phyloP scores from a whole-genome alignment of 225 moss, liverwort and hornwort genomes.

The Polytrichum commune region DNA sequence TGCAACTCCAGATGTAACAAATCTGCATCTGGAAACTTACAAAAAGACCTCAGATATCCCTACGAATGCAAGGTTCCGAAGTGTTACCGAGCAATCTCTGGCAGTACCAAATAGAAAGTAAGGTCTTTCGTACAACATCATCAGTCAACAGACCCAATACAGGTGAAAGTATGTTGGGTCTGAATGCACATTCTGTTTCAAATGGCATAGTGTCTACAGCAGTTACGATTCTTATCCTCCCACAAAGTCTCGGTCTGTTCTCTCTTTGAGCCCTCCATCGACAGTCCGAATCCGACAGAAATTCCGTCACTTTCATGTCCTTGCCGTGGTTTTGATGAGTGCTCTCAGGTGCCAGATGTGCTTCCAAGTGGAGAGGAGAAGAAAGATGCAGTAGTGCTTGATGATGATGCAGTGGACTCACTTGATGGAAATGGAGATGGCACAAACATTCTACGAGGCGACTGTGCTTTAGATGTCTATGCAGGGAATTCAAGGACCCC shows the following conservation, averaged over 20 bases:
- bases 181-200: conserved; percentile 14
- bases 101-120: too few relatives aligned
- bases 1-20: too few relatives aligned
- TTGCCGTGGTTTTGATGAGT: neutral
- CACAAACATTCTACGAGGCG: conserved; percentile 81
- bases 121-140: too few relatives aligned
- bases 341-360: conserved; percentile 69
- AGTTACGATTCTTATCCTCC: conserved; percentile 10
- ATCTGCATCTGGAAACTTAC: too few relatives aligned
- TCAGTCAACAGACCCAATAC: neutral
- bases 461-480: conserved; percentile 67
- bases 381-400: conserved; percentile 86
- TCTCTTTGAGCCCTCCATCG: too few relatives aligned
- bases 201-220: conserved; percentile 6
- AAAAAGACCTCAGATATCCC: too few relatives aligned
- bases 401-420: conserved; percentile 77
- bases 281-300: too few relatives aligned
- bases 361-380: conserved; percentile 45
- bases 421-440: conserved; percentile 71
- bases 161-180: neutral
- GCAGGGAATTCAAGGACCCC: conserved; percentile 45
- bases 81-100: too few relatives aligned
- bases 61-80: too few relatives aligned
- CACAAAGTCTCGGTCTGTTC: neutral
- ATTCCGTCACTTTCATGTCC: neutral